Conservation (phyloP, 1,284 basidiomycete species). For the Moesziomyces aphidis region DNA sequence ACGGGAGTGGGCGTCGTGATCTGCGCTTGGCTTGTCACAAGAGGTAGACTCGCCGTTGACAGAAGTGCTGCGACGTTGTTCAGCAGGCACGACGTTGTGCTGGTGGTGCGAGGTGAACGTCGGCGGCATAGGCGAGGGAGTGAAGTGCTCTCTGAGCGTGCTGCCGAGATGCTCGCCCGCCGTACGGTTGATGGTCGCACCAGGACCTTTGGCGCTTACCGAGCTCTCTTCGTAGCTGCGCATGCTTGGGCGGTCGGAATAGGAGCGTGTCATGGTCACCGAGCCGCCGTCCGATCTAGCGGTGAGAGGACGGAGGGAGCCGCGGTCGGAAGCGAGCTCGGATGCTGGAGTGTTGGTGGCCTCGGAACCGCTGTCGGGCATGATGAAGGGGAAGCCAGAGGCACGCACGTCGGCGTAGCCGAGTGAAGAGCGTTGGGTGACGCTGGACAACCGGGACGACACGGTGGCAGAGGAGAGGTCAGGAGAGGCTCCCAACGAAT, state of each 20-base stretch:
- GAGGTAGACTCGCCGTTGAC: too few relatives aligned
- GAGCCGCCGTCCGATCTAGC: slow-evolving; percentile 27
- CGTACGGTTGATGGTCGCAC: slow-evolving; percentile 30
- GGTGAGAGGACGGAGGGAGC: slow-evolving; percentile 24
- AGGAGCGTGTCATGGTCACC: slow-evolving; percentile 15
- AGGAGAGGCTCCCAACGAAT: slow-evolving; percentile 42
- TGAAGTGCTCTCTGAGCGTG: slow-evolving; percentile 22
- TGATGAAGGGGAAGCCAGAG: slow-evolving; percentile 47
- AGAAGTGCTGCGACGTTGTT: slow-evolving; percentile 7
- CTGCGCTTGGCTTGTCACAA: too few relatives aligned
- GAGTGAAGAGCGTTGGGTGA: slow-evolving; percentile 26
- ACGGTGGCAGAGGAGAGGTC: slow-evolving; percentile 26
- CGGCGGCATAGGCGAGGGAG: slow-evolving; percentile 8
- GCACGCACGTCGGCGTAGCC: slow-evolving; percentile 39
- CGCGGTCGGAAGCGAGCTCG: slow-evolving; percentile 24
- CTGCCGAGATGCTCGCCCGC: slow-evolving; percentile 30
- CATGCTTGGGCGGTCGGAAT: slow-evolving; percentile 32
- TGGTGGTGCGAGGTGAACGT: slow-evolving; percentile 6
- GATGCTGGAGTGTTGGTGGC: slow-evolving; percentile 26
- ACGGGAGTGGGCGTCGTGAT: too few relatives aligned
- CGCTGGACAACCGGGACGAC: slow-evolving; percentile 14
- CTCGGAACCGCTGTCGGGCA: slow-evolving; percentile 46
- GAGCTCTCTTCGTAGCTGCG: slow-evolving; percentile 42
- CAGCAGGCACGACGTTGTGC: slow-evolving; percentile 5
- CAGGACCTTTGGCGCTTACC: slow-evolving; percentile 31